These are phyloP conservation scores for Trypethelium eluteriae DNA, from an alignment of 495 filamentous ascomycete species.

Conservation along the genomic window DNA sequence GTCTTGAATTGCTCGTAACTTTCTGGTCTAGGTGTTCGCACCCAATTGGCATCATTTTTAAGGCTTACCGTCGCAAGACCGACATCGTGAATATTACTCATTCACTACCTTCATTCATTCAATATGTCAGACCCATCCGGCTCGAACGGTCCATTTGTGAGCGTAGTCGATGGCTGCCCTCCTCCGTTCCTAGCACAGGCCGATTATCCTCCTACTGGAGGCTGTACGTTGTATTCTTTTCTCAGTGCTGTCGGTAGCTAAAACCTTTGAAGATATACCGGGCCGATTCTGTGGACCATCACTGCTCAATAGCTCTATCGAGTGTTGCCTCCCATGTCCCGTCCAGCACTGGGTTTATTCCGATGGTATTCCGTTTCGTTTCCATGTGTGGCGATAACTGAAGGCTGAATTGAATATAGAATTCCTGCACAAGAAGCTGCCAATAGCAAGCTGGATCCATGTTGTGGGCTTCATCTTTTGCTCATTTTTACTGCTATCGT, in stretches of 20 bases:
- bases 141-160: background rate
- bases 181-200: constrained; percentile 26
- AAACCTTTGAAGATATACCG: constrained; percentile 22
- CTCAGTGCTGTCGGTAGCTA: too few relatives aligned
- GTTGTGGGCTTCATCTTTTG: constrained; percentile 32
- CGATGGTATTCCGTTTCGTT: constrained; percentile 19
- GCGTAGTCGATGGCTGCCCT: constrained; percentile 22
- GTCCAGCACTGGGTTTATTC: constrained; percentile 32
- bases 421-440: constrained; percentile 14
- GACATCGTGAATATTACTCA: background rate
- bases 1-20: background rate
- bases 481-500: constrained; percentile 34
- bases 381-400: background rate
- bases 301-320: constrained; percentile 18
- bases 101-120: background rate
- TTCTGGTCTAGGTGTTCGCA: background rate
- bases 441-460: constrained; percentile 32
- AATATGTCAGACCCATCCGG: background rate
- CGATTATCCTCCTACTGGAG: constrained; percentile 24
- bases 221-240: constrained; percentile 25
- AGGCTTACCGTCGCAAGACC: background rate
- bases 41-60: too few relatives aligned
- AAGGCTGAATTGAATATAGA: background rate
- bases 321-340: constrained; percentile 36
- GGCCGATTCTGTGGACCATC: constrained; percentile 32